Evolutionary conservation across 192 early-diverging fungal genomes (phyloP).

Genomic region (Phycomyces nitens): DNA sequence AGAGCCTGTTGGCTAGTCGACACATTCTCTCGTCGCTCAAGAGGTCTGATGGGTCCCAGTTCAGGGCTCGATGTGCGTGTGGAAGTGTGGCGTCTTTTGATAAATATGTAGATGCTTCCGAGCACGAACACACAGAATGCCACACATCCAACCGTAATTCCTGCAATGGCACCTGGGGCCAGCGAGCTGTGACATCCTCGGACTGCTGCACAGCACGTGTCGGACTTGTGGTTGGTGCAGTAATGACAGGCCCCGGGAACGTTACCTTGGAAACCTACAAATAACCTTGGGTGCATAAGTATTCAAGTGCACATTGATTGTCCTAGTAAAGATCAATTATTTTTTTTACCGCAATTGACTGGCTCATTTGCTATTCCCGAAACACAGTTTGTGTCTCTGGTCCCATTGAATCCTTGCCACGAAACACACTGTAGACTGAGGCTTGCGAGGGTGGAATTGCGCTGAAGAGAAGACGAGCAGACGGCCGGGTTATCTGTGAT

Average conservation of each 20-base stretch:
- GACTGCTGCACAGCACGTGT: constrained; percentile 11
- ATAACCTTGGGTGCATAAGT: neutral
- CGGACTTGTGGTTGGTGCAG: constrained; percentile 1
- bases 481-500: neutral
- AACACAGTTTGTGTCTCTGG: constrained; percentile 15
- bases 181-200: neutral
- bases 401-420: constrained; percentile 18
- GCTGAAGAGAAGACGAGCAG: neutral
- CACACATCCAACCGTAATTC: constrained; percentile 16
- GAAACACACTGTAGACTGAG: constrained; percentile 8
- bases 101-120: no score
- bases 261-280: constrained; percentile 7
- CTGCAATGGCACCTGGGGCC: constrained; percentile 13
- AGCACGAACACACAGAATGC: no score
- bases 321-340: neutral
- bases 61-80: neutral
- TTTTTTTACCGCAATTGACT: constrained; percentile 20
- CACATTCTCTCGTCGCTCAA: constrained; percentile 1
- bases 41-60: neutral
- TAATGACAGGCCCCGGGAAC: constrained; percentile 10
- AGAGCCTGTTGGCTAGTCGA: constrained; percentile 1
- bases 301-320: neutral
- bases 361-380: constrained; percentile 29
- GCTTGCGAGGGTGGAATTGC: neutral
- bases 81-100: no score